Base-by-base conservation (phyloP, 176 grass and related monocot species). In the Oryza glaberrima region DNA sequence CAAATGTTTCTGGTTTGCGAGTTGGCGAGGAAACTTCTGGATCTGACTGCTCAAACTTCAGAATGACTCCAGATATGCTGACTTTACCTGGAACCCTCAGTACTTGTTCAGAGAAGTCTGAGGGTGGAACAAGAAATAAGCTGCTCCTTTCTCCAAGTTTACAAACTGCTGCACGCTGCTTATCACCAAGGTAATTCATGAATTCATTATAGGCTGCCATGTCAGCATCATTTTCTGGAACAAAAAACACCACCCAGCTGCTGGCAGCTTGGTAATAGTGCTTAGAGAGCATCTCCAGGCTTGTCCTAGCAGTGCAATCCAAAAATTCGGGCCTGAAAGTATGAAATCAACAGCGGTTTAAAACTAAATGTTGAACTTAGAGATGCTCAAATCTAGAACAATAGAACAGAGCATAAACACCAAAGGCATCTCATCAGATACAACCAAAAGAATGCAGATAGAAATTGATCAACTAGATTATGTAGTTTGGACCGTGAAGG, bases 181-280 rank as follows among this genome's bases (percentile, higher is more conserved):
- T 99, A 70, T 99, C 96, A 83, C 87, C 91, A 45, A 96, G 88
- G 77, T 96, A 96, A 75, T 94, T 94, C 96, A 99, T 99, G 78
- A 99, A 99, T 51, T 99, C 96, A 87, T 96, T 99, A 80, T 96
- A 99, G 38, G 90, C 91, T 78, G 61, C 26, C 77, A 99, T 96
- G 79, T 99, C 90, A 11, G 81, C 73, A 88, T 99, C 96, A 83
- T 90, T 94, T 90, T 95, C 91, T 38, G 96, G 96, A 80, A 92
- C 96, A 87, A 99, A 94, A 87, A 99, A 99, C 45, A 99, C 93
- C 19, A 99, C 96, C 96, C 96, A 96, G 66, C 90, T 90, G 67
- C 77, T 73, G 60, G 86, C 82, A 73, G 96, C 94, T 87, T 94
- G 93, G 87, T 94, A 92, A 79, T 96, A 96, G 67, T 99, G 96